Evolutionary conservation across 257 asterid species (phyloP).

Genomic region (Jasminum sambac): DNA sequence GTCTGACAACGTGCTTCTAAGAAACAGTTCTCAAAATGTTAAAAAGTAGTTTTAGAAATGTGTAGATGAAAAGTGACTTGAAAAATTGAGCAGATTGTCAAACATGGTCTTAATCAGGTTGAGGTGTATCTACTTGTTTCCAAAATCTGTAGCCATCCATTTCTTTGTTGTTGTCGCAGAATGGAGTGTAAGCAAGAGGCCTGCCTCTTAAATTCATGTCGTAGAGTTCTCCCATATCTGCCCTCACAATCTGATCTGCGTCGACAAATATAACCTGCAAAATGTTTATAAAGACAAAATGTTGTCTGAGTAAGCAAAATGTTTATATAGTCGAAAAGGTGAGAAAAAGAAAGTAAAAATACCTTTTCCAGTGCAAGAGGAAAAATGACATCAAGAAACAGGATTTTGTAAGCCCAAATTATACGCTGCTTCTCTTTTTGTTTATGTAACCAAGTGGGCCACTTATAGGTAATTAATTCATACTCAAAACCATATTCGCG

Average conservation of each 20-base stretch:
- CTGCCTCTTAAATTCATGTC: slow-evolving; percentile 90
- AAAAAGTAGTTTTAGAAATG: too few species aligned
- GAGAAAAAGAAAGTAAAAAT: too few species aligned
- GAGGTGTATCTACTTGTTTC: slow-evolving; percentile 65
- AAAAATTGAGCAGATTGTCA: too few species aligned
- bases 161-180: slow-evolving; percentile 96
- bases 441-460: slow-evolving; percentile 99
- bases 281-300: slow-evolving; percentile 17
- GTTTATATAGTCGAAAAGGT: neutral
- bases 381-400: slow-evolving; percentile 95
- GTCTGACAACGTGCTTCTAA: too few species aligned
- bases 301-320: slow-evolving; percentile 17
- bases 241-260: slow-evolving; percentile 93
- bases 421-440: slow-evolving; percentile 97
- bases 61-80: too few species aligned
- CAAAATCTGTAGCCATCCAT: slow-evolving; percentile 99
- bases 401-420: slow-evolving; percentile 95
- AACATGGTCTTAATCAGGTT: neutral
- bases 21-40: too few species aligned
- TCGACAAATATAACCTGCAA: slow-evolving; percentile 95
- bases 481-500: slow-evolving; percentile 88
- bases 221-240: slow-evolving; percentile 97
- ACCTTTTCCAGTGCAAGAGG: slow-evolving; percentile 98
- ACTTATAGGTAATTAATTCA: slow-evolving; percentile 88
- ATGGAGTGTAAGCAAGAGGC: slow-evolving; percentile 94